These are phyloP conservation scores for Scedosporium boydii DNA, from an alignment of 2,329 filamentous ascomycete species.

Conservation along the genomic window DNA sequence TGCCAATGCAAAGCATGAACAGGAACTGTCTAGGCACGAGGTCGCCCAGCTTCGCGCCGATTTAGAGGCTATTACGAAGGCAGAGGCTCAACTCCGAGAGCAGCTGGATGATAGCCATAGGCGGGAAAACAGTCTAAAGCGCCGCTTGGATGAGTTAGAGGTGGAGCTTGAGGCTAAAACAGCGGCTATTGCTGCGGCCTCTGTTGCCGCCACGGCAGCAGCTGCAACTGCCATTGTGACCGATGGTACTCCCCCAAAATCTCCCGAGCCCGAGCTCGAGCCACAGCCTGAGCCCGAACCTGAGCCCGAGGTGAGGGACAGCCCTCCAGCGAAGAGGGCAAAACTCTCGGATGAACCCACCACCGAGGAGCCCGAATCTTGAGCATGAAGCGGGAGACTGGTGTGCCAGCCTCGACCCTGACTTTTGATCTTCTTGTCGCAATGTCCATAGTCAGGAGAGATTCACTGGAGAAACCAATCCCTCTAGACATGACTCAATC, in stretches of 20 bases:
- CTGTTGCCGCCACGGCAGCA: conserved; percentile 1
- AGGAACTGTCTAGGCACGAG: conserved; percentile 45
- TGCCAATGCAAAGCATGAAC: conserved; percentile 52
- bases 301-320: background rate
- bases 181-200: background rate
- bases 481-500: background rate
- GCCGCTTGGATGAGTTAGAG: conserved; percentile 71
- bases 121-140: conserved; percentile 73
- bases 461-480: background rate
- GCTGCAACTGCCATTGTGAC: background rate
- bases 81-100: conserved; percentile 38
- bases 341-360: background rate
- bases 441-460: background rate
- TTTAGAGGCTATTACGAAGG: conserved; percentile 34
- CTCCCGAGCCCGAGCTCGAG: background rate
- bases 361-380: background rate
- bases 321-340: conserved; percentile 2
- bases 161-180: conserved; percentile 35
- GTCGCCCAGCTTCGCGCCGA: conserved; percentile 49
- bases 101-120: conserved; percentile 69
- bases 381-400: background rate
- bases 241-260: background rate
- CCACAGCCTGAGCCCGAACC: background rate
- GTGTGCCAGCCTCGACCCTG: too few relatives aligned
- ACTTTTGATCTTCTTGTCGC: too few relatives aligned